Evolutionary conservation across 352 stramenopile species (phyloP).

Genomic region (Globisporangium orthogonon): DNA sequence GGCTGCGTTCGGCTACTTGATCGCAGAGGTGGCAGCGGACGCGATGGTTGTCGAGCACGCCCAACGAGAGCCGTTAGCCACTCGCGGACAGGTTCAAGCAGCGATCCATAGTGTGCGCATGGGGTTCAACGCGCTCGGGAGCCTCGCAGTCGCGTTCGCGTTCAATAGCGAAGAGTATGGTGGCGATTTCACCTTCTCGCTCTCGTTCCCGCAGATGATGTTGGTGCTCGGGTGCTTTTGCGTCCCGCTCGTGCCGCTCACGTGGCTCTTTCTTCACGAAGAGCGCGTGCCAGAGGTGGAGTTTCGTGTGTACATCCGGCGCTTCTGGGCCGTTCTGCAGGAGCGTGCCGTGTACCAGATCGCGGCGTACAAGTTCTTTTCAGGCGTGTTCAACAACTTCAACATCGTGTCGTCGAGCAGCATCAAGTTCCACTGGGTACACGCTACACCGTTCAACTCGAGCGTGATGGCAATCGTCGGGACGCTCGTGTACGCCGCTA

Average conservation of each 20-base stretch:
- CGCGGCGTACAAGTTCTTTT: constrained; percentile 59
- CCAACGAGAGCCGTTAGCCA: constrained; percentile 40
- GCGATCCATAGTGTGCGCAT: constrained; percentile 51
- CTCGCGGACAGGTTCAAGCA: constrained; percentile 40
- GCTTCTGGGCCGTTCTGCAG: constrained; percentile 50
- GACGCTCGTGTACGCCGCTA: constrained; percentile 38
- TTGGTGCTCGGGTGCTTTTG: constrained; percentile 30
- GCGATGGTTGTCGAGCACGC: constrained; percentile 57
- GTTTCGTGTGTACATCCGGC: constrained; percentile 22
- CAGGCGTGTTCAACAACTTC: constrained; percentile 52
- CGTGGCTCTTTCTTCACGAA: constrained; percentile 24
- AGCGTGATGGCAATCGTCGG: constrained; percentile 47
- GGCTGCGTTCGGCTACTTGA: constrained; percentile 51
- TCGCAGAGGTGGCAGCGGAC: constrained; percentile 51
- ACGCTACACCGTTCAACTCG: constrained; percentile 51
- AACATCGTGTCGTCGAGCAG: constrained; percentile 47
- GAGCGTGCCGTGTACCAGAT: constrained; percentile 58
- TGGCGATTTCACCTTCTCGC: constrained; percentile 44
- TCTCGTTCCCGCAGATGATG: constrained; percentile 49
- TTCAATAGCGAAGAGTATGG: constrained; percentile 54
- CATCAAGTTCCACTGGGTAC: constrained; percentile 50
- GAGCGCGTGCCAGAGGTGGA: background rate
- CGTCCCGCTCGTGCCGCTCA: constrained; percentile 21
- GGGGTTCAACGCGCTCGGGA: constrained; percentile 34
- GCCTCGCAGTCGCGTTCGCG: constrained; percentile 32